Base-by-base conservation (phyloP, 176 grass and related monocot genomes). In the Aechmea fasciata region DNA sequence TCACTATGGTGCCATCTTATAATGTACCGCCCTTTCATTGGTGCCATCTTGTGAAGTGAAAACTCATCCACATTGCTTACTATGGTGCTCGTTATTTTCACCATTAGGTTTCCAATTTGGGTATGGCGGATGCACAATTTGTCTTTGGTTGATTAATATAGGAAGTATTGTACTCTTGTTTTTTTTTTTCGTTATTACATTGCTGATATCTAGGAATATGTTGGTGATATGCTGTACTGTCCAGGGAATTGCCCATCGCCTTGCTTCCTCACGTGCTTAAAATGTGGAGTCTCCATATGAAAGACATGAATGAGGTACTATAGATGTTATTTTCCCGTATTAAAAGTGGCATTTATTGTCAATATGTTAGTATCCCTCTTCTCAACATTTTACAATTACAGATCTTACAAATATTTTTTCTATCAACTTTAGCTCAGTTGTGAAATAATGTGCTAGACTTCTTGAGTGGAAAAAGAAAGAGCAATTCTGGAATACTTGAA, bases 291-390 rank as follows among this genome's bases (percentile, higher is more conserved):
- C 51, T 67, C 69, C 83, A 96, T 65, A 82, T 75, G 68, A 65
- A 84, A 52, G 78, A 80, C 72, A 84, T 87, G 55, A 75, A 64
- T 80, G 88, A 96, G 87, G 91, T 96, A 88, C 68, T 11, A 69
- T 18, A 68, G 8, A 6, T 61, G 47, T 67, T 77, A 41, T 50
- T 69, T 17, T 15, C 5, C 2, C 9, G 2, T 57, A 57, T 57
- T n/a, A n/a, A 11, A 57, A 13, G 7, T 57, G 14, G 6, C 9
- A 1, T n/a, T 57, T n/a, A 8, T 70, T 62, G 15, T 3, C 6
- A 20, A 64, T 26, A 63, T 71, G 70, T 50, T 78, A 61, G n/a
- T 20, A 66, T 66, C 22, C 51, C 50, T 64, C 59, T 6, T 51
- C 70, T 49, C 50, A 71, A 70, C 63, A 64, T 63, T 51, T 29